Base-by-base conservation (phyloP, 2,329 filamentous ascomycete species). In the Pseudogymnoascus sp. region DNA sequence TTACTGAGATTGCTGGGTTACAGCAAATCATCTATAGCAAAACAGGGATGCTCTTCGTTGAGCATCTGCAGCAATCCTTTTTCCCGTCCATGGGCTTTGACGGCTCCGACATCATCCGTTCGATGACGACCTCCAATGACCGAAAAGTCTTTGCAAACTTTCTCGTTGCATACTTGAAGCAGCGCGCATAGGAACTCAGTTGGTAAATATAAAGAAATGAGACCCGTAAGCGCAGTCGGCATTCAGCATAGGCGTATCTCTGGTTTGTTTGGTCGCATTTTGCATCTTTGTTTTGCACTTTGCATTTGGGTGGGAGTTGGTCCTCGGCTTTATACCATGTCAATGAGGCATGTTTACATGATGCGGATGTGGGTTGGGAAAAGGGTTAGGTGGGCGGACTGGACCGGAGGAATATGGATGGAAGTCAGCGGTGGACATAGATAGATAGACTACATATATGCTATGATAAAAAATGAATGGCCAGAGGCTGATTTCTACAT, bases 21-120 rank as follows among this genome's bases (percentile, higher is more conserved):
- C 92, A 99, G 75, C 91, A 94, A 75, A 88, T 84, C 36, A 94
- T 99, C 65, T 93, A 97, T 72, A 82, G 84, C 68, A 97, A 97
- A 78, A 93, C 91, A 11, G 94, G 94, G 25, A 84, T 89, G 60
- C 82, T 85, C 62, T 97, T 96, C 73, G 82, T 93, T 23, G 82
- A 84, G 64, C 83, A 89, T 69, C 75, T 93, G 55, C 84, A 85
- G 67, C 78, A 79, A 14, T 78, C 79, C 1, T 82, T 92, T 63
- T 84, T 92, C 67, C 80, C 84, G 0, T 81, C 78, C 52, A 78
- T 91, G 67, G 87, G 87, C 0, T 80, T 88, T 23, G 82, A 85
- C 62, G 84, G 83, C 7, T 78, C 78, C 22, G 83, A 84, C 62
- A 87, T 86, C 68, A 72, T 88, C 65, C 78, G 80, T 65, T 78